Evolutionary conservation across 1,139 yeast species (phyloP).

Genomic region (Candida sanyaensis): DNA sequence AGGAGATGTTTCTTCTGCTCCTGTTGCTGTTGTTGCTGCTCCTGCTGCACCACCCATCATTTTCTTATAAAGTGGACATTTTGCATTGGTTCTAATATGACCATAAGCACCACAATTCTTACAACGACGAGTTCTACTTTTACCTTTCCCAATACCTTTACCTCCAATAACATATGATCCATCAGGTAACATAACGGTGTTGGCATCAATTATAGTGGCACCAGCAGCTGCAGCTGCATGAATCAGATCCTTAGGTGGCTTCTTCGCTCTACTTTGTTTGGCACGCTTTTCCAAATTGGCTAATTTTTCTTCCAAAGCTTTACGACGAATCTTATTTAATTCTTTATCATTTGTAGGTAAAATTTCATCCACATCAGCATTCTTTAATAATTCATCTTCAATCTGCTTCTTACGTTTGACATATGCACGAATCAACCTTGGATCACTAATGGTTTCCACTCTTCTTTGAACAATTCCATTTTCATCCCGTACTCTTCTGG

Average conservation of each 20-base stretch:
- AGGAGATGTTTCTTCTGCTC: neutral
- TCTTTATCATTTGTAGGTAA: constrained; percentile 86
- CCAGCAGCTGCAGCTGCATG: constrained; percentile 50
- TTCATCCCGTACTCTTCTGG: constrained; percentile 78
- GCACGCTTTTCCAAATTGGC: constrained; percentile 76
- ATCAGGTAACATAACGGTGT: constrained; percentile 46
- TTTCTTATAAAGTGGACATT: constrained; percentile 77
- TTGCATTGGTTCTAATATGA: constrained; percentile 86
- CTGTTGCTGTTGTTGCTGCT: neutral
- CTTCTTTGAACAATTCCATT: constrained; percentile 86
- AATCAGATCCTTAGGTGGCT: constrained; percentile 36
- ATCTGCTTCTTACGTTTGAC: constrained; percentile 74
- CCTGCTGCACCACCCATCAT: constrained; percentile 17
- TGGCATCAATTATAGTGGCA: constrained; percentile 42
- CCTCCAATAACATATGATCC: constrained; percentile 55
- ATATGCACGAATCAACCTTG: constrained; percentile 85
- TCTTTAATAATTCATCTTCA: constrained; percentile 64
- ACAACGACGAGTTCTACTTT: constrained; percentile 82
- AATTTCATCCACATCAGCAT: constrained; percentile 64
- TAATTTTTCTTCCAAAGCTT: constrained; percentile 78
- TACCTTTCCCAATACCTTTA: constrained; percentile 71
- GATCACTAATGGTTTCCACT: constrained; percentile 78
- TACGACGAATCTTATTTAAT: constrained; percentile 74
- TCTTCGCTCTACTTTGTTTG: constrained; percentile 45
- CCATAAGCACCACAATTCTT: constrained; percentile 96